These are phyloP conservation scores for Claviceps spartinae DNA, from an alignment of 2,329 filamentous ascomycete species.

Conservation along the genomic window DNA sequence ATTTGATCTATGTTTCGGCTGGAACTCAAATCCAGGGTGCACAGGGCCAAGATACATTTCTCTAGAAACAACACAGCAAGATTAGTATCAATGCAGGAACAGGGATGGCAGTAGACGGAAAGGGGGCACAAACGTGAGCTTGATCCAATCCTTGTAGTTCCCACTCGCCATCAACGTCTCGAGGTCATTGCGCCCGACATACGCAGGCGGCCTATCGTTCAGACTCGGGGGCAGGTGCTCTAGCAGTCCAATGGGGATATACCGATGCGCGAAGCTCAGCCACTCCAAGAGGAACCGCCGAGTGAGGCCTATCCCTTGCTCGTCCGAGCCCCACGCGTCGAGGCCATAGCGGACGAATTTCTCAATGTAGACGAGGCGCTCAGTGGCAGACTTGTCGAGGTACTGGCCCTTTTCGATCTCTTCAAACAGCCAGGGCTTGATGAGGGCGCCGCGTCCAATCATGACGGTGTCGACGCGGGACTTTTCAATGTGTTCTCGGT, in stretches of 20 bases:
- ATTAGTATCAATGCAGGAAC: background rate
- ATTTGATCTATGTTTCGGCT: conserved; percentile 96
- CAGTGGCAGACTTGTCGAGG: conserved; percentile 81
- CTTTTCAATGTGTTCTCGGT: conserved; percentile 62
- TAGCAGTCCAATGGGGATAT: conserved; percentile 78
- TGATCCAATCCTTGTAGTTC: conserved; percentile 97
- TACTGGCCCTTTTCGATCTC: conserved; percentile 89
- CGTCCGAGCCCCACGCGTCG: conserved; percentile 90
- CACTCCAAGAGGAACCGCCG: conserved; percentile 89
- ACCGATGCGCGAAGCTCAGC: conserved; percentile 85
- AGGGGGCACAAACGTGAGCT: conserved; percentile 62
- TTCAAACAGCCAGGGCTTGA: conserved; percentile 98
- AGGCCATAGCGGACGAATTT: conserved; percentile 84
- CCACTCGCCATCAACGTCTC: conserved; percentile 85
- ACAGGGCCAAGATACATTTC: conserved; percentile 96
- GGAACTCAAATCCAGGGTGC: conserved; percentile 81
- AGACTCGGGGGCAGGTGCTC: conserved; percentile 79
- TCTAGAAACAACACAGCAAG: conserved; percentile 30
- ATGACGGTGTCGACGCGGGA: conserved; percentile 85
- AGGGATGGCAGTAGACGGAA: background rate
- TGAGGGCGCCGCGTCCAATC: conserved; percentile 88
- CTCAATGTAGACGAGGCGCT: conserved; percentile 75
- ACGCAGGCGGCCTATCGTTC: conserved; percentile 79
- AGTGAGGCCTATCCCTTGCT: conserved; percentile 82
- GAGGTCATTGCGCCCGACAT: conserved; percentile 71